A percentile compares a stretch with the other conserved stretches of the same genome.
These are phyloP conservation scores for Fragilariopsis cylindrus DNA, from an alignment of 108 stramenopile genomes.

Conservation along the genomic window DNA sequence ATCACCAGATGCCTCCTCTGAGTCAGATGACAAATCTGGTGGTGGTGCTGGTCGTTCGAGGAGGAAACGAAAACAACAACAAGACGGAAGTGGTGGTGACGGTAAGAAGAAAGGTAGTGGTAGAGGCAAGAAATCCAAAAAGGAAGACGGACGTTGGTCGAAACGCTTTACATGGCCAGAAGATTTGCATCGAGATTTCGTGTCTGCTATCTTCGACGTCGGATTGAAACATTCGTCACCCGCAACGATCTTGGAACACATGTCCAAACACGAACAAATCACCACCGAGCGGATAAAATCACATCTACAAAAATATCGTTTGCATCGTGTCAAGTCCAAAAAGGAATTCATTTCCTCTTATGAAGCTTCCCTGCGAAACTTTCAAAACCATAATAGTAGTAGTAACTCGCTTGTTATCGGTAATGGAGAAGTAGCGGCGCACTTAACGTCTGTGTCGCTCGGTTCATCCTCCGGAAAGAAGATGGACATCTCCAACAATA, in stretches of 20 bases:
- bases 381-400: conserved; percentile 41
- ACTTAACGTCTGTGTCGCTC: conserved; percentile 43
- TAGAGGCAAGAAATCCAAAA: conserved; percentile 50
- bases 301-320: conserved; percentile 94
- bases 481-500: not conserved
- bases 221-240: conserved; percentile 93
- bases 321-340: conserved; percentile 84
- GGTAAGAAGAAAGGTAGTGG: conserved; percentile 9
- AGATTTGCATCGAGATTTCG: conserved; percentile 84
- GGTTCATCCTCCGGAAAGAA: not conserved
- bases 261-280: conserved; percentile 78
- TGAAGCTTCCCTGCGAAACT: conserved; percentile 58
- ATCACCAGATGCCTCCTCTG: conserved; percentile 14
- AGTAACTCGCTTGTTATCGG: conserved; percentile 38
- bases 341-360: conserved; percentile 91
- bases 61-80: conserved; percentile 20
- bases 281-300: conserved; percentile 94
- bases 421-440: conserved; percentile 68
- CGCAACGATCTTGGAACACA: conserved; percentile 88
- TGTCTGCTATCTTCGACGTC: conserved; percentile 93
- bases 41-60: conserved; percentile 10
- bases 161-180: conserved; percentile 91
- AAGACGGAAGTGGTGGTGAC: not conserved
- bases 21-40: conserved; percentile 5
- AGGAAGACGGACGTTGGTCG: conserved; percentile 73